Percentiles rank a stretch among this genome's conserved stretches.
Conservation (phyloP, 1,284 basidiomycete genomes). For the Coniferiporia weirii region DNA sequence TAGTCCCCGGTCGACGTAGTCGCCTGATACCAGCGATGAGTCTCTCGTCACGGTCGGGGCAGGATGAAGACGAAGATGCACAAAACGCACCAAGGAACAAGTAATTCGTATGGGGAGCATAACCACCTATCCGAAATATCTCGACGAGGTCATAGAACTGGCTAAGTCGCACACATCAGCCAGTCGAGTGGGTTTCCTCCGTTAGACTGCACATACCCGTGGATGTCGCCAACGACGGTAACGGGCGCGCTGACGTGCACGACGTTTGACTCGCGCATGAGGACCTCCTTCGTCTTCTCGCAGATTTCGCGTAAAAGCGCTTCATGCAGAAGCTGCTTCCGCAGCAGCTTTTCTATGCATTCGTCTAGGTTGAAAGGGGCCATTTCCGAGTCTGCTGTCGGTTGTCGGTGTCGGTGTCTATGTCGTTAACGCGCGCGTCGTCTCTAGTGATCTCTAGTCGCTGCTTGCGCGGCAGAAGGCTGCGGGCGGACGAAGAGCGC, state of each 20-base stretch:
- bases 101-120: slow-evolving; percentile 96
- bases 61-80: slow-evolving; percentile 8
- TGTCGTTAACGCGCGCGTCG: too few relatives aligned
- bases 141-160: slow-evolving; percentile 99
- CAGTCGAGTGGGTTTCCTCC: background rate
- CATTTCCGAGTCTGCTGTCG: slow-evolving; percentile 38
- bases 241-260: slow-evolving; percentile 98
- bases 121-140: slow-evolving; percentile 97
- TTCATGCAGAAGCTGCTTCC: slow-evolving; percentile 91
- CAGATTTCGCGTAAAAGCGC: slow-evolving; percentile 92
- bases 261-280: slow-evolving; percentile 99
- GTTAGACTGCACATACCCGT: slow-evolving; percentile 68
- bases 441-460: too few relatives aligned
- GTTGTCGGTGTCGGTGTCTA: background rate
- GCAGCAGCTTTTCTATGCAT: slow-evolving; percentile 85
- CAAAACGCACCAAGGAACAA: slow-evolving; percentile 82
- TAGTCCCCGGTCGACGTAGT: slow-evolving; percentile 96
- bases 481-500: too few relatives aligned
- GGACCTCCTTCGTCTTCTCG: slow-evolving; percentile 96
- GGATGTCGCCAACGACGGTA: slow-evolving; percentile 98
- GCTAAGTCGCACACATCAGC: slow-evolving; percentile 36
- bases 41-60: background rate
- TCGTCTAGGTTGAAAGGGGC: slow-evolving; percentile 93
- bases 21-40: slow-evolving; percentile 50
- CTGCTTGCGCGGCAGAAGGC: too few relatives aligned